Evolutionary conservation across 73 alveolate genomes (phyloP), one percentile per base, ranked within the genome.

Genomic region (Paramecium pentaurelia): DNA sequence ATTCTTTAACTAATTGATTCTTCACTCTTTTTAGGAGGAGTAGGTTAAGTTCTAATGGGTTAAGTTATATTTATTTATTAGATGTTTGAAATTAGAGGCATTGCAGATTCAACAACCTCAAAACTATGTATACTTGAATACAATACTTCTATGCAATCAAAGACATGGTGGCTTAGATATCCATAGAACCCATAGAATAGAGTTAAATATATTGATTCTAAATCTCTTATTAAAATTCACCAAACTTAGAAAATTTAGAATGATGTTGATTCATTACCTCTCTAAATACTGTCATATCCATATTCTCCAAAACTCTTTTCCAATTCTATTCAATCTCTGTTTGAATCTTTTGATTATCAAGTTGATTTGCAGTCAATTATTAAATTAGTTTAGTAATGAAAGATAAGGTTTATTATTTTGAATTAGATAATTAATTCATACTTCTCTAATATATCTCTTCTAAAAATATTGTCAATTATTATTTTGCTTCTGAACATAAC

Each of bases 11-110:
- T 80, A 12, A 20, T 44, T 14, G 77, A 3, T 32, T 80, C 91
- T 10, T 80, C 91, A 25, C 32, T 40, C 58, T 25, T 45, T 80
- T 80, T 80, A 11, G 91, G 73, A 44, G 91, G 91, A 44, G 91
- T 80, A 16, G 91, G 91, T 44, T 80, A 27, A 4, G 91, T 80
- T 80, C 91, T 80, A 9, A 80, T 47, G 5, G 88, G 88, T 38
- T 36, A n/a, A 12, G 38, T 38, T 0, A 10, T 11, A 38, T 30
- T 36, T 14, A 30, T 10, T 38, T 30, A 38, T 38, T 38, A 75
- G 4, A 38, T 12, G 9, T 38, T 38, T 25, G 58, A 36, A 36
- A 75, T 38, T 1, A 75, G 36, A 5, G 88, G 88, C 14, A 75
- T 75, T 0, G 58, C 38, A 22, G 38, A 75, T 36, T 75, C 88